These are phyloP conservation scores for Hericium rajendrae DNA, from an alignment of 768 basidiomycete genomes.

Conservation along the genomic window DNA sequence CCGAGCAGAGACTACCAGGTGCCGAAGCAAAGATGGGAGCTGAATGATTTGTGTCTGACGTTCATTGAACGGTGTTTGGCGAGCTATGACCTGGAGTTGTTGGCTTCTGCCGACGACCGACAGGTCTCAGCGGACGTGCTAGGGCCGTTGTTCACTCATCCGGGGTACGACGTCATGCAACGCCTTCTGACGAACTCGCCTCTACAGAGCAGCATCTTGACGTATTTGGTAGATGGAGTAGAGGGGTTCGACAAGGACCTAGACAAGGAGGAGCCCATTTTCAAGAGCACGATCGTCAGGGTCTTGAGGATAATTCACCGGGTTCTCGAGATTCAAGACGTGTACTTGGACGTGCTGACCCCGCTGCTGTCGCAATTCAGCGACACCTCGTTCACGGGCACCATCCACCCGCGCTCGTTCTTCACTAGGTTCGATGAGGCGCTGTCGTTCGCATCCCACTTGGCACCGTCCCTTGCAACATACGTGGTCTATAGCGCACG, in stretches of 20 bases:
- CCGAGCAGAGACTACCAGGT: conserved; percentile 64
- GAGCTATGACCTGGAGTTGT: conserved; percentile 68
- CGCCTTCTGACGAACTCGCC: conserved; percentile 64
- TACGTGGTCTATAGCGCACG: conserved; percentile 67
- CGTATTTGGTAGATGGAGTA: conserved; percentile 74
- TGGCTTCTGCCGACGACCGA: conserved; percentile 46
- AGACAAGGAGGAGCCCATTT: conserved; percentile 60
- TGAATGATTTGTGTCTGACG: conserved; percentile 75
- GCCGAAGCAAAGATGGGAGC: conserved; percentile 75
- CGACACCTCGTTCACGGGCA: conserved; percentile 42
- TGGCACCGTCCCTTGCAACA: conserved; percentile 74
- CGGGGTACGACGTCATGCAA: conserved; percentile 81
- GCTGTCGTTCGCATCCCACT: conserved; percentile 56
- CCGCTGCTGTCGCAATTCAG: conserved; percentile 65
- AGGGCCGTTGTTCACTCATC: conserved; percentile 56
- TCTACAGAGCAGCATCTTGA: conserved; percentile 65
- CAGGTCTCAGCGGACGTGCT: conserved; percentile 43
- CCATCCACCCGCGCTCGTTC: conserved; percentile 52
- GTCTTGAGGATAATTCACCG: conserved; percentile 76
- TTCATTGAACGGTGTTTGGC: conserved; percentile 81
- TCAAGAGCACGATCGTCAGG: conserved; percentile 67
- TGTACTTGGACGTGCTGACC: conserved; percentile 83
- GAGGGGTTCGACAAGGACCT: conserved; percentile 66
- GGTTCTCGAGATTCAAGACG: conserved; percentile 75
- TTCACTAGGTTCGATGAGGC: conserved; percentile 71